Conservation (phyloP, 768 basidiomycete species). For the Myochromella boudieri region DNA sequence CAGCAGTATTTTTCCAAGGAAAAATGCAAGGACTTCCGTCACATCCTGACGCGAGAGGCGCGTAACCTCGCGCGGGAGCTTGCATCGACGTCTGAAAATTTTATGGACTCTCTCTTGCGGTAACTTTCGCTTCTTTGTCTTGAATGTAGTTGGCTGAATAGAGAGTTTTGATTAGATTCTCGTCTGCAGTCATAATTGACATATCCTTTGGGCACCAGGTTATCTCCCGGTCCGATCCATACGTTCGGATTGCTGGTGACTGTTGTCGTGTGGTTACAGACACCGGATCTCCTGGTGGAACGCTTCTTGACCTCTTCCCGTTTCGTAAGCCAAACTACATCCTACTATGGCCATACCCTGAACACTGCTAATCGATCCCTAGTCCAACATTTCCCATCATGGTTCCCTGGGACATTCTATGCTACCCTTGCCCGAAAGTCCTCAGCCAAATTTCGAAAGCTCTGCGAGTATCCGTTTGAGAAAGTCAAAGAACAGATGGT, state of each 20-base stretch:
- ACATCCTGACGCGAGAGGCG: slow-evolving; percentile 15
- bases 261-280: not conserved
- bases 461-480: slow-evolving; percentile 4
- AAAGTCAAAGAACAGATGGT: slow-evolving; percentile 31
- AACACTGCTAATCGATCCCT: not conserved
- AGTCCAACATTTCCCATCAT: slow-evolving; percentile 30
- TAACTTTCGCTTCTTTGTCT: not conserved
- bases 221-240: not conserved
- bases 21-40: slow-evolving; percentile 1
- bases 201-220: slow-evolving; percentile 14
- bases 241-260: slow-evolving; percentile 5
- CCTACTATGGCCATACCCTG: not conserved
- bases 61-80: slow-evolving; percentile 16
- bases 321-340: slow-evolving; percentile 7
- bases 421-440: slow-evolving; percentile 19
- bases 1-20: slow-evolving; percentile 10
- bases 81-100: slow-evolving; percentile 12
- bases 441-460: not conserved
- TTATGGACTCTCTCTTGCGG: slow-evolving; percentile 16
- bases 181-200: slow-evolving; percentile 11
- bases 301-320: slow-evolving; percentile 12
- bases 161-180: slow-evolving; percentile 4
- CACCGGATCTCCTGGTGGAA: slow-evolving; percentile 10
- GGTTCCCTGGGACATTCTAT: slow-evolving; percentile 28
- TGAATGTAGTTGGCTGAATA: not conserved